These are phyloP conservation scores for Apiotrichum brassicae DNA, from an alignment of 1,284 basidiomycete species.

Conservation along the genomic window DNA sequence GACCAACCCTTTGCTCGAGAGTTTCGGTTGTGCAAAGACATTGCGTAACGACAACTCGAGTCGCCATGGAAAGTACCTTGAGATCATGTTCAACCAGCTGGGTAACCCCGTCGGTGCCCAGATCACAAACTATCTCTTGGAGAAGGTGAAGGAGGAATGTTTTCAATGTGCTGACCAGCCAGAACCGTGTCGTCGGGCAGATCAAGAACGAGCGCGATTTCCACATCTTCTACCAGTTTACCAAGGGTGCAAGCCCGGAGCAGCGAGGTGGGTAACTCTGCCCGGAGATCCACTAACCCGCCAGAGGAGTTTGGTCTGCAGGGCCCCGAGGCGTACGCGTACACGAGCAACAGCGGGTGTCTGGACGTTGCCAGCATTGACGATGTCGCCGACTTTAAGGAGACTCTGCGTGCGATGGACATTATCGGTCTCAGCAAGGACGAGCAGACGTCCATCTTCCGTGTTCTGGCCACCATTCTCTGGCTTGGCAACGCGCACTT, in stretches of 20 bases:
- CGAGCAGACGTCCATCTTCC: slow-evolving; percentile 90
- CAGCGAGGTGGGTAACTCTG: slow-evolving; percentile 62
- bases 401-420: slow-evolving; percentile 90
- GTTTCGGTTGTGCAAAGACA: slow-evolving; percentile 98
- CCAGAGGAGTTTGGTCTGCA: slow-evolving; percentile 92
- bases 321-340: slow-evolving; percentile 91
- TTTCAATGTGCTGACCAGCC: slow-evolving; percentile 8
- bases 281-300: neutral
- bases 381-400: slow-evolving; percentile 77
- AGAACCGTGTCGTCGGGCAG: slow-evolving; percentile 90
- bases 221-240: slow-evolving; percentile 99
- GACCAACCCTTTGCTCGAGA: slow-evolving; percentile 94
- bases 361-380: slow-evolving; percentile 87
- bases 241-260: slow-evolving; percentile 82
- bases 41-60: slow-evolving; percentile 97
- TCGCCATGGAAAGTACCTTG: slow-evolving; percentile 98
- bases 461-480: slow-evolving; percentile 84
- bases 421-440: slow-evolving; percentile 75
- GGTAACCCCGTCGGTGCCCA: slow-evolving; percentile 95
- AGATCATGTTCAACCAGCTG: slow-evolving; percentile 94
- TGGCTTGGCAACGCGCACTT: slow-evolving; percentile 98
- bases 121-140: slow-evolving; percentile 96
- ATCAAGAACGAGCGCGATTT: slow-evolving; percentile 96
- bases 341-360: slow-evolving; percentile 87
- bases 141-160: slow-evolving; percentile 58